A percentile compares a stretch with the other conserved stretches of the same genome.
phyloP scores from a whole-genome alignment of 2,329 filamentous ascomycete species.

The Microdochium paspali region DNA sequence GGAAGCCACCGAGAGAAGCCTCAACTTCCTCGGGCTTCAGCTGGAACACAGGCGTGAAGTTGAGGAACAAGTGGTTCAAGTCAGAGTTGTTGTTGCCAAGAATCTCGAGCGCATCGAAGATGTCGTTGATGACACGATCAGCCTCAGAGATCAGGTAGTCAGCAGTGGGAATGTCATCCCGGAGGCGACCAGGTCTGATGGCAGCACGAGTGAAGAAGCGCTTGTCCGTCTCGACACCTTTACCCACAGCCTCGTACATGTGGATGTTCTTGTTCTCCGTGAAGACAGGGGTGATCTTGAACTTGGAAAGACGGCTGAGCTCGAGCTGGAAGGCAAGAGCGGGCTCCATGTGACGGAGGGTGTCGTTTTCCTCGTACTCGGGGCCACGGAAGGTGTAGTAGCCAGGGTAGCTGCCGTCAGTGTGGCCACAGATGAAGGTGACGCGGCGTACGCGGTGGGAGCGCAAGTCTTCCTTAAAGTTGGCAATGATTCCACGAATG shows the following conservation, averaged over 20 bases:
- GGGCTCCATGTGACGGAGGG: conserved; percentile 94
- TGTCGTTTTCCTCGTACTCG: conserved; percentile 79
- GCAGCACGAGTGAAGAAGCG: conserved; percentile 97
- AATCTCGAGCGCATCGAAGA: conserved; percentile 94
- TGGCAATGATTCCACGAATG: conserved; percentile 65
- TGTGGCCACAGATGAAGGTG: conserved; percentile 93
- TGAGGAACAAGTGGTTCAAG: conserved; percentile 99
- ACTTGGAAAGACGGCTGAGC: conserved; percentile 86
- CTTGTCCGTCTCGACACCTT: conserved; percentile 92
- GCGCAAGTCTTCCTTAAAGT: conserved; percentile 76
- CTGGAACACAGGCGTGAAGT: conserved; percentile 96
- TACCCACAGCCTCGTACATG: conserved; percentile 94
- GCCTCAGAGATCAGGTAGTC: conserved; percentile 98
- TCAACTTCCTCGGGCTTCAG: conserved; percentile 84
- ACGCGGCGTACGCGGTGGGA: conserved; percentile 76
- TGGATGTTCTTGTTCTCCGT: conserved; percentile 99
- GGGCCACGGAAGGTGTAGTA: conserved; percentile 99
- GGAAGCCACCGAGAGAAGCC: conserved; percentile 85
- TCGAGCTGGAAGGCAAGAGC: conserved; percentile 98
- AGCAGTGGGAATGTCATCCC: conserved; percentile 95
- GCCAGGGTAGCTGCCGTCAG: conserved; percentile 86
- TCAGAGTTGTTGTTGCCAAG: conserved; percentile 99
- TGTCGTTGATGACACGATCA: conserved; percentile 93
- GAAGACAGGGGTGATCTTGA: conserved; percentile 96
- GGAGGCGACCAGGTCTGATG: conserved; percentile 84